A percentile compares a stretch with the other conserved stretches of the same genome.
phyloP scores from a whole-genome alignment of 352 stramenopile species.

The Globisporangium parvum region DNA sequence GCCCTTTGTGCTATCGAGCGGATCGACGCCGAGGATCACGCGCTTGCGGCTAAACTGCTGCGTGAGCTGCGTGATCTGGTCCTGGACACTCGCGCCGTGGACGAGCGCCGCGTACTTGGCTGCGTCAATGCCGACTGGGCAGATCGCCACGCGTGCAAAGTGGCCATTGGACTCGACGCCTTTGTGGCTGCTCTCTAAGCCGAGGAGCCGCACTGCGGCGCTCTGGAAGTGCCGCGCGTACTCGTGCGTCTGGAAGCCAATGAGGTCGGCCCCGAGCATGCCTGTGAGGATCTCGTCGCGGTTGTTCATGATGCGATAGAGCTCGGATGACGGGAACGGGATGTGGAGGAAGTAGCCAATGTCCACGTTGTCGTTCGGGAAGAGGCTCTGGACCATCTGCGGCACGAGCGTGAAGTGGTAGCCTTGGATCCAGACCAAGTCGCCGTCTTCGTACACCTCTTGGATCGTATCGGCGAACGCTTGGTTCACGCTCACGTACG shows the following conservation, averaged over 20 bases:
- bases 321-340: conserved; percentile 85
- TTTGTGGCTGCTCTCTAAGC: conserved; percentile 84
- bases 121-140: conserved; percentile 81
- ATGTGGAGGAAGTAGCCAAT: conserved; percentile 90
- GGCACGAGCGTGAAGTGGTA: conserved; percentile 89
- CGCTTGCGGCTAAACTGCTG: conserved; percentile 76
- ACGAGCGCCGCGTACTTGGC: conserved; percentile 73
- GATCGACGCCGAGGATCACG: conserved; percentile 82
- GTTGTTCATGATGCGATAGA: conserved; percentile 88
- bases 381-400: conserved; percentile 85
- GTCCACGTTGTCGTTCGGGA: conserved; percentile 87
- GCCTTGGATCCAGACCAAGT: conserved; percentile 88
- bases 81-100: conserved; percentile 51
- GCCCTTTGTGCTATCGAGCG: conserved; percentile 86
- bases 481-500: conserved; percentile 86
- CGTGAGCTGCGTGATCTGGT: conserved; percentile 53
- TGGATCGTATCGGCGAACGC: conserved; percentile 83
- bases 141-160: conserved; percentile 85
- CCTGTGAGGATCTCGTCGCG: conserved; percentile 84
- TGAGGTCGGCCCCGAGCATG: conserved; percentile 83
- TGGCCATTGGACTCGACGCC: conserved; percentile 87
- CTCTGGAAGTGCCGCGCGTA: conserved; percentile 88
- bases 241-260: conserved; percentile 90
- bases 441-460: conserved; percentile 85
- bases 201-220: conserved; percentile 77